Conservation (phyloP, 2,329 filamentous ascomycete genomes). For the Hypomyces rosellus region DNA sequence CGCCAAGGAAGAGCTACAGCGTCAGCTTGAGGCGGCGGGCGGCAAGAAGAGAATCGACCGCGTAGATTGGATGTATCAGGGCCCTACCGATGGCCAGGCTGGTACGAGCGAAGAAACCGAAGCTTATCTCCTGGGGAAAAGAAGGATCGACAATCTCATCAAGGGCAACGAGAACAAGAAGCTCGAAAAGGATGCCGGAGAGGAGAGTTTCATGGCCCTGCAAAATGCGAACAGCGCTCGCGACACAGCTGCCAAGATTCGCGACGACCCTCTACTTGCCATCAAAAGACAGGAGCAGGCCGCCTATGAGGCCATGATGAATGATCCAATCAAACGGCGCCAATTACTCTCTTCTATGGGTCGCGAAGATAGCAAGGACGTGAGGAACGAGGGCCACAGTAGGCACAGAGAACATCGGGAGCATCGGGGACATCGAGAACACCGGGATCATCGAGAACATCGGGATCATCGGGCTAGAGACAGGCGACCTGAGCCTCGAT, state of each 20-base stretch:
- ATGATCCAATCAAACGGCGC: conserved; percentile 61
- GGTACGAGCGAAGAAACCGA: conserved; percentile 85
- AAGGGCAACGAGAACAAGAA: conserved; percentile 75
- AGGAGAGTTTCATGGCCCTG: conserved; percentile 54
- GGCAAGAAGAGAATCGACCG: conserved; percentile 73
- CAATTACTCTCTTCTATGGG: conserved; percentile 62
- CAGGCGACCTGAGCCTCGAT: conserved; percentile 15
- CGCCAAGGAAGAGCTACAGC: conserved; percentile 83
- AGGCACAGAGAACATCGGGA: conserved; percentile 28
- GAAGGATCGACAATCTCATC: conserved; percentile 77
- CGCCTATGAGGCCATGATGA: conserved; percentile 74
- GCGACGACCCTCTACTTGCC: conserved; percentile 83
- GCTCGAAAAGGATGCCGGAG: conserved; percentile 65
- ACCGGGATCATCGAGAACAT: conserved; percentile 16
- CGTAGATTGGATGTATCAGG: conserved; percentile 98
- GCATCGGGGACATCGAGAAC: conserved; percentile 39
- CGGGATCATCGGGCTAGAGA: conserved; percentile 23
- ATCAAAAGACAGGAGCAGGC: conserved; percentile 91
- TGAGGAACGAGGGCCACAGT: conserved; percentile 28
- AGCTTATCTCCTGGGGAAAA: conserved; percentile 85
- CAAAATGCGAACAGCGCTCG: conserved; percentile 66
- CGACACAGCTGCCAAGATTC: conserved; percentile 79
- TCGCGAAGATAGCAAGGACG: conserved; percentile 38
- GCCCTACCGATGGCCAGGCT: conserved; percentile 69
- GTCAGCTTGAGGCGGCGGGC: conserved; percentile 81